Percentiles rank a stretch among this genome's conserved stretches.
Evolutionary conservation across 2,329 filamentous ascomycete genomes (phyloP).

Genomic region (Teratosphaeria viscida): DNA sequence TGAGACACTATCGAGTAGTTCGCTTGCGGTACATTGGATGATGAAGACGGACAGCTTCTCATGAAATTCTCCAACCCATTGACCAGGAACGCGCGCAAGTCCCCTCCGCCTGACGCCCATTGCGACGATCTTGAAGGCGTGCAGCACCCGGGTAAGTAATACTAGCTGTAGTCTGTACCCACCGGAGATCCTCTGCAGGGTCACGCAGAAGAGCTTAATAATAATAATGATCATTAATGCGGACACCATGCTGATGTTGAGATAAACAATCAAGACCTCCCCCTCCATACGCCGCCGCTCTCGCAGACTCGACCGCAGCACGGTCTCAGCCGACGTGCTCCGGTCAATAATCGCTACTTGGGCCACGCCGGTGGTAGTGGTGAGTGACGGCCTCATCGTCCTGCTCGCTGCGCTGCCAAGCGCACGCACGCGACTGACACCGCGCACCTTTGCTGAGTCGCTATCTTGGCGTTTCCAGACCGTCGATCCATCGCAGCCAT

Average conservation of each 20-base stretch:
- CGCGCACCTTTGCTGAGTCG: slow-evolving; percentile 1
- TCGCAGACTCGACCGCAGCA: slow-evolving; percentile 5
- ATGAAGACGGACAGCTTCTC: background rate
- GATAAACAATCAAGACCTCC: slow-evolving; percentile 3
- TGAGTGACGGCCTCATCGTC: background rate
- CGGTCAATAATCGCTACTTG: slow-evolving; percentile 7
- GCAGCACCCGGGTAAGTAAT: slow-evolving; percentile 4
- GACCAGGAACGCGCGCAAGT: slow-evolving; percentile 4
- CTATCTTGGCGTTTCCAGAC: slow-evolving; percentile 7
- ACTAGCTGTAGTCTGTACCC: background rate
- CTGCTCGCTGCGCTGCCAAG: background rate
- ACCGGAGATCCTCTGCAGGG: background rate
- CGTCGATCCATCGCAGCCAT: slow-evolving; percentile 14
- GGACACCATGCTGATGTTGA: background rate
- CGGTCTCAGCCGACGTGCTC: slow-evolving; percentile 5
- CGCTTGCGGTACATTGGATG: background rate
- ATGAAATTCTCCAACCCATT: slow-evolving; percentile 1
- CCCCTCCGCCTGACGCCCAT: slow-evolving; percentile 1
- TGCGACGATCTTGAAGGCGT: slow-evolving; percentile 4
- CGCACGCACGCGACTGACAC: background rate
- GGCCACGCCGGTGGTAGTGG: slow-evolving; percentile 5
- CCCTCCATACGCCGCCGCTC: slow-evolving; percentile 4
- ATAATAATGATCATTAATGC: background rate
- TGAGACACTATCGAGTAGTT: background rate
- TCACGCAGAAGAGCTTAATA: background rate